Evolutionary conservation across 2,329 filamentous ascomycete species (phyloP).

Genomic region (Fusarium sp.): DNA sequence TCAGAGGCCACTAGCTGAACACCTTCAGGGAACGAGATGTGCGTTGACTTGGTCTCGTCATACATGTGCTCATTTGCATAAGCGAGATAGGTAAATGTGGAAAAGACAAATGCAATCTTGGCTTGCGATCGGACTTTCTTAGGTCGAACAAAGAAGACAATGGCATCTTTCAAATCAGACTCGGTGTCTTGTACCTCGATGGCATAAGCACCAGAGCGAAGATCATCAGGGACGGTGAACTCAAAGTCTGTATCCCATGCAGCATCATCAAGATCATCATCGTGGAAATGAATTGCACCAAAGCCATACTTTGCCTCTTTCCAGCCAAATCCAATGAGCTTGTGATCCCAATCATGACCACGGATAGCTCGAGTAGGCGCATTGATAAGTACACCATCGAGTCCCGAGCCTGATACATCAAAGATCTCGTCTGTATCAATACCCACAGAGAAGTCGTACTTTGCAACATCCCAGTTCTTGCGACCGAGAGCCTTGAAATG

Average conservation of each 20-base stretch:
- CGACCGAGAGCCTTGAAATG: too few relatives aligned
- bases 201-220: background rate
- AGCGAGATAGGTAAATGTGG: too few relatives aligned
- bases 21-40: constrained; percentile 44
- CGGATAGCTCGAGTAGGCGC: too few relatives aligned
- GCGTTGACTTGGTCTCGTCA: constrained; percentile 49
- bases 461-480: too few relatives aligned
- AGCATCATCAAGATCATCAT: background rate
- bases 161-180: constrained; percentile 42
- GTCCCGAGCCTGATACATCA: too few relatives aligned
- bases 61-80: constrained; percentile 58
- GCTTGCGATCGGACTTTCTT: too few relatives aligned
- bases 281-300: background rate
- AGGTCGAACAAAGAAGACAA: constrained; percentile 51
- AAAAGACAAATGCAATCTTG: constrained; percentile 52
- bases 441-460: too few relatives aligned
- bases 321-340: too few relatives aligned
- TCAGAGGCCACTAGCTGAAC: constrained; percentile 32
- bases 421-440: too few relatives aligned
- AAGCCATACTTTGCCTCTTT: background rate
- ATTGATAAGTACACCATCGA: too few relatives aligned
- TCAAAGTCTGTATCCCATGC: background rate
- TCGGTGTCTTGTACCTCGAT: background rate
- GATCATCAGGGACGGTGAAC: background rate
- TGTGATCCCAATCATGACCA: too few relatives aligned